phyloP scores from a whole-genome alignment of 805 yeast genomes.

The Scheffersomyces coipomensis region DNA sequence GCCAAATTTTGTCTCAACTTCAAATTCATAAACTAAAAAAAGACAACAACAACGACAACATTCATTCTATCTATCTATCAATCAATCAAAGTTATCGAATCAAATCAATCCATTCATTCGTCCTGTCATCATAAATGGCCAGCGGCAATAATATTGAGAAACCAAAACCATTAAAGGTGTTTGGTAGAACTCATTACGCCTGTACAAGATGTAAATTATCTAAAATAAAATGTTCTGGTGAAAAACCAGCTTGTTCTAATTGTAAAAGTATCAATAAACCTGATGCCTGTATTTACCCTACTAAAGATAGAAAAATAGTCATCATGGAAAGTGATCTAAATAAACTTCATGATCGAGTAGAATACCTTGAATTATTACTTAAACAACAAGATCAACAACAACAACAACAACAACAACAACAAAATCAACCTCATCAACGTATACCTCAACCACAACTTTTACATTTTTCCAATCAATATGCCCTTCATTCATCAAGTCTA shows the following conservation, averaged over 20 bases:
- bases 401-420: constrained; percentile 1
- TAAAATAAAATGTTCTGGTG: constrained; percentile 43
- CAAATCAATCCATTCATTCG: too few relatives aligned
- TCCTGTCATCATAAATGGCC: constrained; percentile 2
- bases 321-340: constrained; percentile 43
- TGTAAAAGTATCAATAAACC: constrained; percentile 32
- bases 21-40: too few relatives aligned
- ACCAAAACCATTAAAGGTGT: constrained; percentile 37
- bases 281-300: constrained; percentile 33
- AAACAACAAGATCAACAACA: background rate
- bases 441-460: too few relatives aligned
- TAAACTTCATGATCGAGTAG: constrained; percentile 29
- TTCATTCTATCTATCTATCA: too few relatives aligned
- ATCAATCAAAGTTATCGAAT: too few relatives aligned
- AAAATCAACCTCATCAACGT: background rate
- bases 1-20: background rate
- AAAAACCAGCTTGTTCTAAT: constrained; percentile 39
- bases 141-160: constrained; percentile 6
- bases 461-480: too few relatives aligned
- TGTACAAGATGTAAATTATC: constrained; percentile 41
- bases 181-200: constrained; percentile 42
- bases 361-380: constrained; percentile 20
- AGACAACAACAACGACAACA: too few relatives aligned
- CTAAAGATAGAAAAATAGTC: constrained; percentile 39
- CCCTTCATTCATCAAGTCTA: too few relatives aligned